Base-by-base conservation (phyloP, 305 asterid genomes). In the Fraxinus sp. region DNA sequence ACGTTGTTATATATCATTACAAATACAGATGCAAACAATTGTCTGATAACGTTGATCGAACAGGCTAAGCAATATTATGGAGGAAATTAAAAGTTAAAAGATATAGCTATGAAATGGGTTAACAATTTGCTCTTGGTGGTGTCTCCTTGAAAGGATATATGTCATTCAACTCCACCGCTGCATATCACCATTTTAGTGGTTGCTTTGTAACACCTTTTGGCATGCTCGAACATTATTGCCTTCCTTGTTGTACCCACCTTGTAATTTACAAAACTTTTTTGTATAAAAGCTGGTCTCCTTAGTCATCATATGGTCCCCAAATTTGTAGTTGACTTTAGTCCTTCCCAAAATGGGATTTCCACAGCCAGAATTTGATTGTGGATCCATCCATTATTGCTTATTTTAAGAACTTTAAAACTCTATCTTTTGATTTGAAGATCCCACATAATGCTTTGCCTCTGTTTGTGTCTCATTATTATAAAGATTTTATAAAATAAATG, bases 201-300 rank as follows among this genome's bases (percentile, higher is more conserved):
- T 70, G 35, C 44, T 41, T 26, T 71, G 78, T 71, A 80, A 80
- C 78, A 71, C 26, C 41, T 78, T 52, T 79, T 44, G 16, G 70
- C 24, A 80, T 80, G 78, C 78, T 8, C 49, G 18, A 10, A 66
- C 14, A 24, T 24, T 66, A 66, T 66, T 66, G 72, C 83, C 18
- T 62, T 8, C 36, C 39, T 32, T 26, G 55, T 80, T 80, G 83
- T 64, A 64, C 71, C 71, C 39, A 70, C 39, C 36, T 71, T 71
- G 71, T 80, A 70, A 22, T 28, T 39, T 18, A 1, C 22, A 11
- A 30, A 71, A 70, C 70, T 16, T 79, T 79, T 28, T 5, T 70
- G 74, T 79, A 70, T 16, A 8, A 39, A 20, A 41, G 20, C 71
- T 41, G 30, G 36, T 79, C 36, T 70, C 10, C 28, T 44, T 33